Conservation (phyloP, 139 green algal species). For the Pedinophyceae sp. region DNA sequence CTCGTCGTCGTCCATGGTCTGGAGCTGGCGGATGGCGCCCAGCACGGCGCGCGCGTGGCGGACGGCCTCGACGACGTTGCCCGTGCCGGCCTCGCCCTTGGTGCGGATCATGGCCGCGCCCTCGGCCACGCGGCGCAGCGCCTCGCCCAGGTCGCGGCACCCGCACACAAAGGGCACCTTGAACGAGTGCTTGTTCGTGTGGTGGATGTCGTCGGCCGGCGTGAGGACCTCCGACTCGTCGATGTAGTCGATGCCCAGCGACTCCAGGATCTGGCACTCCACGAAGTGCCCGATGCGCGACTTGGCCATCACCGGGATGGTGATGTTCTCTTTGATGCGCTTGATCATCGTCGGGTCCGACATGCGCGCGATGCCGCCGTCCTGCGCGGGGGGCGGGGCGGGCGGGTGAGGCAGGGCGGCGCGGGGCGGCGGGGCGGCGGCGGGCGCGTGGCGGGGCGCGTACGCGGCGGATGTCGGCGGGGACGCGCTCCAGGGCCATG, state of each 20-base stretch:
- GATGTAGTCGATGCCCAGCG: constrained; percentile 31
- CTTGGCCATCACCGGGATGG: constrained; percentile 99
- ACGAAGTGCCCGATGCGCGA: constrained; percentile 97
- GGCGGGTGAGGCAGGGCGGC: too few species aligned
- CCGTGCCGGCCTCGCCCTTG: constrained; percentile 94
- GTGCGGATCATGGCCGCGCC: constrained; percentile 97
- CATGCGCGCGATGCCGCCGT: constrained; percentile 96
- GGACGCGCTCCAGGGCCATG: constrained; percentile 95
- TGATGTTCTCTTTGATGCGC: constrained; percentile 88
- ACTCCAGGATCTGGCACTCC: constrained; percentile 95
- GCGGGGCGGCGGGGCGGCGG: too few species aligned
- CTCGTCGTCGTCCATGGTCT: constrained; percentile 98
- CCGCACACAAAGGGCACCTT: constrained; percentile 97
- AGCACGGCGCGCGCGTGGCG: constrained; percentile 83
- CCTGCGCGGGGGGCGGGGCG: too few species aligned
- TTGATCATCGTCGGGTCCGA: constrained; percentile 88
- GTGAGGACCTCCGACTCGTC: constrained; percentile 68
- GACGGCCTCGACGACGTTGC: constrained; percentile 97
- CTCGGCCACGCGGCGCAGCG: constrained; percentile 88
- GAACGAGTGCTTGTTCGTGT: constrained; percentile 99
- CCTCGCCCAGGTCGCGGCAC: constrained; percentile 95
- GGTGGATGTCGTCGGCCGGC: constrained; percentile 92
- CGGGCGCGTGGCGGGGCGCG: too few species aligned
- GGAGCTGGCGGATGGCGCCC: constrained; percentile 80
- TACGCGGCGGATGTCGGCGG: constrained; percentile 80